These are phyloP conservation scores for Vitis rupestris DNA, from an alignment of 164 flowering plant species.

Conservation along the genomic window DNA sequence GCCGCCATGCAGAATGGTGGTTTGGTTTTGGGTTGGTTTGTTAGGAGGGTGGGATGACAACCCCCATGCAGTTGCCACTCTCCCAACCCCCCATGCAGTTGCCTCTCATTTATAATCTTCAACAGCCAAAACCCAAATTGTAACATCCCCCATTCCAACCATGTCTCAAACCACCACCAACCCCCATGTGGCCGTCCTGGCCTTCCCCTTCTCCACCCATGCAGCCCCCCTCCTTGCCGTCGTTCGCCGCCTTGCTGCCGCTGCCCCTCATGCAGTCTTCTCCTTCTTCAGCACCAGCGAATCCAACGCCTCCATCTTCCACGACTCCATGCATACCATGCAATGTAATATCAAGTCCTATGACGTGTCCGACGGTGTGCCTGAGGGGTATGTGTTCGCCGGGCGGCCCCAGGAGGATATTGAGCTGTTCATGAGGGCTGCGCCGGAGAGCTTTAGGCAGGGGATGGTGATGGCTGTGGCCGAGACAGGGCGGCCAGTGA, in stretches of 20 bases:
- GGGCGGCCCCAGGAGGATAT: slow-evolving; percentile 32
- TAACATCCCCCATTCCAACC: neutral
- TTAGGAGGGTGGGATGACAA: too few relatives aligned
- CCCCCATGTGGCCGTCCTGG: slow-evolving; percentile 41
- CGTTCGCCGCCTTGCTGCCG: slow-evolving; percentile 30
- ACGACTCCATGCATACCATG: neutral
- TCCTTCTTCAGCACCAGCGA: slow-evolving; percentile 52
- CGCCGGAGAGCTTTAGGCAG: slow-evolving; percentile 26
- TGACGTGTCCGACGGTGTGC: slow-evolving; percentile 38
- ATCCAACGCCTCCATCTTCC: slow-evolving; percentile 33
- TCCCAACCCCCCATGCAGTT: too few relatives aligned
- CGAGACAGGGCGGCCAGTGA: slow-evolving; percentile 28
- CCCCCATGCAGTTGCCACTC: too few relatives aligned
- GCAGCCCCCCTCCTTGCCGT: slow-evolving; percentile 45
- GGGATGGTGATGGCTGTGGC: slow-evolving; percentile 28
- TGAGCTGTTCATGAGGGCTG: slow-evolving; percentile 38
- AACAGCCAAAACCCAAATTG: too few relatives aligned
- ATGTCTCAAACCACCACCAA: too few relatives aligned
- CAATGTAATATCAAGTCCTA: slow-evolving; percentile 17
- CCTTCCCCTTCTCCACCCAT: slow-evolving; percentile 58
- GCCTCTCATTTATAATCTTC: too few relatives aligned
- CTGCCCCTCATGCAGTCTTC: slow-evolving; percentile 37
- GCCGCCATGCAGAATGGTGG: too few relatives aligned
- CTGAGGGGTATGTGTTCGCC: slow-evolving; percentile 25
- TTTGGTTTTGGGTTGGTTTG: too few relatives aligned